phyloP scores from a whole-genome alignment of 2,329 filamentous ascomycete genomes.

The Fusarium caatingaense region DNA sequence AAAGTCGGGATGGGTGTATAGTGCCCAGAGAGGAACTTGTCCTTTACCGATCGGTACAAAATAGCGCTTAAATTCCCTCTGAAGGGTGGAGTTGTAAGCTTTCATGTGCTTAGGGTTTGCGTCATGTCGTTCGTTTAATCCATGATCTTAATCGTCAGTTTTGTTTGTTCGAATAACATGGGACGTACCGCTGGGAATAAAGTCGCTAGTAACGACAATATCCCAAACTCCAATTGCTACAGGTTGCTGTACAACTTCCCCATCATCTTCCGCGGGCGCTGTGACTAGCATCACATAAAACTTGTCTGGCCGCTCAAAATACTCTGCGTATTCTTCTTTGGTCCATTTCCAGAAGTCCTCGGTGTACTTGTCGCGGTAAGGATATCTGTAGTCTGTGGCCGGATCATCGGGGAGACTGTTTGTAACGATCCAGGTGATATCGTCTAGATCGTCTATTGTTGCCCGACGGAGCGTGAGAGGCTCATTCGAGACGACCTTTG shows the following conservation, averaged over 20 bases:
- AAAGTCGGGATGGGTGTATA: constrained; percentile 5
- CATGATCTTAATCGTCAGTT: constrained; percentile 8
- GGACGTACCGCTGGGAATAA: background rate
- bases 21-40: background rate
- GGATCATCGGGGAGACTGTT: background rate
- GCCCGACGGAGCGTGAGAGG: background rate
- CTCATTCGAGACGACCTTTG: background rate
- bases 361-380: background rate
- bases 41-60: background rate
- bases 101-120: constrained; percentile 6
- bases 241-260: background rate
- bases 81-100: background rate
- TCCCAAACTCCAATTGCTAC: background rate
- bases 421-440: background rate
- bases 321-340: constrained; percentile 11
- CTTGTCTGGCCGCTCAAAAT: constrained; percentile 7
- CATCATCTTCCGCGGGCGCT: background rate
- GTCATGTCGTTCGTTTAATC: constrained; percentile 5
- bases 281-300: background rate
- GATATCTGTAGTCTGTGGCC: background rate
- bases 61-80: background rate
- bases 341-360: constrained; percentile 20
- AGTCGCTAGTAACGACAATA: background rate
- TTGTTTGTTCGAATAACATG: fast-evolving
- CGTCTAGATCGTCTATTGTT: background rate